Evolutionary conservation across 2,329 filamentous ascomycete species (phyloP).

Genomic region (Teratosphaeria pseudoeucalypti): DNA sequence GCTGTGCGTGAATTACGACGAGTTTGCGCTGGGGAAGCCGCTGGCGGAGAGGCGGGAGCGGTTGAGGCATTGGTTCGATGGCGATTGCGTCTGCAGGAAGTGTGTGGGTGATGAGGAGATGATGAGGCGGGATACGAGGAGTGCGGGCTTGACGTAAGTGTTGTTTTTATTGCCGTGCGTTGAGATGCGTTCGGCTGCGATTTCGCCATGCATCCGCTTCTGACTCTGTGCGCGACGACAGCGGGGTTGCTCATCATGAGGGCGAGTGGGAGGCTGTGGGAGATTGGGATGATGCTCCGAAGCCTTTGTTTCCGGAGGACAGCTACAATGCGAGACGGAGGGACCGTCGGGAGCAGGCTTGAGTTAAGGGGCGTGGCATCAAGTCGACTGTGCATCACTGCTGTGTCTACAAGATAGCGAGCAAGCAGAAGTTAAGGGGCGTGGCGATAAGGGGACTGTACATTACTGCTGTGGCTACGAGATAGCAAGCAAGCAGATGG

Average conservation of each 20-base stretch:
- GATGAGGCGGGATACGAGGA: background rate
- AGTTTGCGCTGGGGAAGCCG: slow-evolving; percentile 9
- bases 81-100: slow-evolving; percentile 16
- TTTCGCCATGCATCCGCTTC: background rate
- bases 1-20: slow-evolving; percentile 21
- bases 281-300: slow-evolving; percentile 9
- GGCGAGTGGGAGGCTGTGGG: background rate
- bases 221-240: background rate
- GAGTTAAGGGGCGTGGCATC: background rate
- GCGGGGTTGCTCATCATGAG: background rate
- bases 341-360: background rate
- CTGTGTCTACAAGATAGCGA: background rate
- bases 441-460: background rate
- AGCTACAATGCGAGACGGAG: background rate
- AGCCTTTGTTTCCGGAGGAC: slow-evolving; percentile 13
- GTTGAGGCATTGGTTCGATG: slow-evolving; percentile 18
- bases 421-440: background rate
- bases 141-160: background rate
- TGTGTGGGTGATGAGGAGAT: slow-evolving; percentile 17
- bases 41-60: slow-evolving; percentile 9
- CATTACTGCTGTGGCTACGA: background rate
- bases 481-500: background rate
- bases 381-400: background rate
- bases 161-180: background rate
- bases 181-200: background rate